Evolutionary conservation across 192 early-diverging fungal genomes (phyloP), one percentile per base, ranked within the genome.

Genomic region (Thamnidium elegans): DNA sequence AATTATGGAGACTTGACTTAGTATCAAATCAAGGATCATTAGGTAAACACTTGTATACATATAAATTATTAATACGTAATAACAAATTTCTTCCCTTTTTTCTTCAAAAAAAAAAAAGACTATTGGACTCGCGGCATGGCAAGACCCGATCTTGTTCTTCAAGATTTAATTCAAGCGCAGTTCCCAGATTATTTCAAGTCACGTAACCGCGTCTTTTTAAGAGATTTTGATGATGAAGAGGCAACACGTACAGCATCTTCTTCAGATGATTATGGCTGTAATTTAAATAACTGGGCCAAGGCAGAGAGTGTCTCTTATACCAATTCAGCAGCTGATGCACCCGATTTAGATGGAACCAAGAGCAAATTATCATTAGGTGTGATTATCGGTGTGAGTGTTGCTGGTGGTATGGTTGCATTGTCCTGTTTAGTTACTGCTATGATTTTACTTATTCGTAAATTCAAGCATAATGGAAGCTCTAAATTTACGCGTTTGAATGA

Each of bases 81-180:
- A 15, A n/a, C n/a, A n/a, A n/a, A 44, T 61, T 3, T 10, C 9
- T 39, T 11, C 11, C 21, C 26, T 3, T 3, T 3, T 26, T 26
- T 26, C 26, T 26, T 26, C 3, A 1, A 26, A 26, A 26, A 1
- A 26, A 26, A 26, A 26, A 26, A 55, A 81, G 80, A 82, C 58
- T 79, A 61, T 54, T 58, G 62, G 30, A 77, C 68, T 43, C 66
- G 80, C 20, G 47, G 68, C 26, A 34, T 74, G 8, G 64, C 75
- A 19, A 67, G 80, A 26, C 80, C 80, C 31, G 80, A 82, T 55
- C 63, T 82, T 23, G 10, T 79, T 11, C 46, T 82, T 47, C 64
- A 63, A 45, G 80, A 82, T 30, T 23, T 82, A 54, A 71, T 82
- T 46, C 55, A 55, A 42, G 72, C 63, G 4, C 77, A 79, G 48